Percentiles rank a stretch among this genome's conserved stretches.
phyloP scores from a whole-genome alignment of 2,329 filamentous ascomycete species.

The Gaeumannomyces sp. region DNA sequence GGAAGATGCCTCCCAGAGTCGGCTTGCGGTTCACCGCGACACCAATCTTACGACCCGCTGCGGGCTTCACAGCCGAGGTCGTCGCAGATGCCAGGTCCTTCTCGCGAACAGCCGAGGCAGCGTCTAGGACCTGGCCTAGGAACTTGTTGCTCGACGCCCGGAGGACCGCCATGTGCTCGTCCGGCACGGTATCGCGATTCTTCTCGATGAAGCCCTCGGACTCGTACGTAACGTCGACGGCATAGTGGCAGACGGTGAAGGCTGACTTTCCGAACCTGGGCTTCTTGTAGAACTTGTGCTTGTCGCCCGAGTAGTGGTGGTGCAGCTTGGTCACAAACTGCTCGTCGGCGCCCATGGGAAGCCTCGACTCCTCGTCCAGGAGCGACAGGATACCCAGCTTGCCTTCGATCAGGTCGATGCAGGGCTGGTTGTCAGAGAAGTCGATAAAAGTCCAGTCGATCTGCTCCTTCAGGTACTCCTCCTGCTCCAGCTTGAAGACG shows the following conservation, averaged over 20 bases:
- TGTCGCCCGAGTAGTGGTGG: slow-evolving; percentile 83
- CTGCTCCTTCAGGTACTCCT: slow-evolving; percentile 91
- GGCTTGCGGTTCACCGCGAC: slow-evolving; percentile 94
- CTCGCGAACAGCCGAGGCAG: slow-evolving; percentile 79
- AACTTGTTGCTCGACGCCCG: slow-evolving; percentile 79
- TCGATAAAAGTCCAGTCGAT: slow-evolving; percentile 99
- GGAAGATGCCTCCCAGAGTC: slow-evolving; percentile 96
- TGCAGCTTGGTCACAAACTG: slow-evolving; percentile 96
- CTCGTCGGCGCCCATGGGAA: slow-evolving; percentile 96
- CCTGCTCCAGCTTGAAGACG: slow-evolving; percentile 97
- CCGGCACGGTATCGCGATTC: slow-evolving; percentile 96
- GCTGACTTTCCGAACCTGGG: slow-evolving; percentile 94
- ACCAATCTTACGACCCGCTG: slow-evolving; percentile 77
- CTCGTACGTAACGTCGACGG: slow-evolving; percentile 95
- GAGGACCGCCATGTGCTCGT: slow-evolving; percentile 94
- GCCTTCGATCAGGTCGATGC: slow-evolving; percentile 96
- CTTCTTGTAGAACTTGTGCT: slow-evolving; percentile 98
- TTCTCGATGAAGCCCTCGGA: slow-evolving; percentile 99
- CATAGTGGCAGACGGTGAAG: slow-evolving; percentile 98
- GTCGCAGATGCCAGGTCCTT: slow-evolving; percentile 67
- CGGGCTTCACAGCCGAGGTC: slow-evolving; percentile 70
- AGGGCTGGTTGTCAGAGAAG: slow-evolving; percentile 98
- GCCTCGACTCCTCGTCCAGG: slow-evolving; percentile 89
- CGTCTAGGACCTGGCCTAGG: slow-evolving; percentile 75
- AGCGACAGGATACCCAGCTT: slow-evolving; percentile 90